Evolutionary conservation across 768 basidiomycete species (phyloP).

Genomic region (Chlorophyllum brunneum): DNA sequence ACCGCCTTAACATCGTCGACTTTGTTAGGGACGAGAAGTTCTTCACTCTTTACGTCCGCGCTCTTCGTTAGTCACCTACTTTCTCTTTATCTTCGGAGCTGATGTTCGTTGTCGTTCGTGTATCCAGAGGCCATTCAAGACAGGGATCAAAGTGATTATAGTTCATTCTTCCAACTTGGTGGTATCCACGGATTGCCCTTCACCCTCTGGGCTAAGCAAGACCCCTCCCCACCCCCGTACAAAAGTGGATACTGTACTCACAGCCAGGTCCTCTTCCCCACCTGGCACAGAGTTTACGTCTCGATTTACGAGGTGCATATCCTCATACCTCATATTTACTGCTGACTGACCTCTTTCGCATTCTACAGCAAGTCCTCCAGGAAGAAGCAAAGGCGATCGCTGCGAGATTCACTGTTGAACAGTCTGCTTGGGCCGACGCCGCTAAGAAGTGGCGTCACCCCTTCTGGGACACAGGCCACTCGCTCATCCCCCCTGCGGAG

Average conservation of each 20-base stretch:
- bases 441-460: conserved; percentile 37
- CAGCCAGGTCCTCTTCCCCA: conserved; percentile 47
- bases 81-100: not conserved
- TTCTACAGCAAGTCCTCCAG: conserved; percentile 43
- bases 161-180: conserved; percentile 39
- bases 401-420: conserved; percentile 27
- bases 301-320: conserved; percentile 41
- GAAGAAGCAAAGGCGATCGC: conserved; percentile 36
- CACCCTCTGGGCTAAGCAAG: conserved; percentile 31
- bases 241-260: conserved; percentile 54
- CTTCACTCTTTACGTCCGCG: conserved; percentile 52
- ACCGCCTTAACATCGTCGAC: conserved; percentile 40
- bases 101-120: not conserved
- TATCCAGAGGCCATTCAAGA: conserved; percentile 5
- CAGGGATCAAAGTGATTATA: not conserved
- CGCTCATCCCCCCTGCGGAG: conserved; percentile 35
- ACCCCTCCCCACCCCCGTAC: conserved; percentile 18
- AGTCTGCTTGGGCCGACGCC: conserved; percentile 16
- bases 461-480: conserved; percentile 52
- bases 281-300: conserved; percentile 54
- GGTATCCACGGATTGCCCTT: conserved; percentile 50
- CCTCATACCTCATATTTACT: not conserved
- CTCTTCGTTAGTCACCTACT: conserved; percentile 31
- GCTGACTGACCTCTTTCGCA: not conserved
- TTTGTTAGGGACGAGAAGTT: conserved; percentile 38